Conservation (phyloP, 2,329 filamentous ascomycete species). For the Neofusicoccum parvum region DNA sequence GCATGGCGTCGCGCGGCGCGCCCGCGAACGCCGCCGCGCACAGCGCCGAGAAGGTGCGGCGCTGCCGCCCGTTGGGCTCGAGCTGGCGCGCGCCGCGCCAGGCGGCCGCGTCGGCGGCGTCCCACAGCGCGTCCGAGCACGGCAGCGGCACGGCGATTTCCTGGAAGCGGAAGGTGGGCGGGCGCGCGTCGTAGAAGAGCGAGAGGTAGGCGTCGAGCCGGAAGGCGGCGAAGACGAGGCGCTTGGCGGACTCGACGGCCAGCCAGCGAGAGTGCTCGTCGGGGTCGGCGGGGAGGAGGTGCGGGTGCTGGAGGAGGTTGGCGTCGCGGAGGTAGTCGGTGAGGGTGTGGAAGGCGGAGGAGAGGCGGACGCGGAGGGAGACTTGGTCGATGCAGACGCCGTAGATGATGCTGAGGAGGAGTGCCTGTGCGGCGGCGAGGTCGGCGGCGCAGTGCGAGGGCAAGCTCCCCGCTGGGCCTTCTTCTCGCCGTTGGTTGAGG, state of each 20-base stretch:
- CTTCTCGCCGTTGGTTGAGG: too few relatives aligned
- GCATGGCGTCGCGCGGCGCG: neutral
- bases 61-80: neutral
- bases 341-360: too few relatives aligned
- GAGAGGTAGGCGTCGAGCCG: neutral
- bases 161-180: conserved; percentile 33
- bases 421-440: too few relatives aligned
- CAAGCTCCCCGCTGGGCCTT: too few relatives aligned
- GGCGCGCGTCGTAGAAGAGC: conserved; percentile 14
- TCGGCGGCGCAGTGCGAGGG: too few relatives aligned
- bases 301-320: too few relatives aligned
- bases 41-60: neutral
- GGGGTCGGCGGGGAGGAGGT: too few relatives aligned
- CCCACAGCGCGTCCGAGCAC: conserved; percentile 40
- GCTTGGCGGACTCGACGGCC: neutral
- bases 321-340: too few relatives aligned
- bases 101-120: neutral
- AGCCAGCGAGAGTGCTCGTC: neutral
- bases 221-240: neutral
- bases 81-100: neutral
- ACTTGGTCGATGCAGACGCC: too few relatives aligned
- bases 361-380: too few relatives aligned
- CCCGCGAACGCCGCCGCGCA: neutral
- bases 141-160: conserved; percentile 54
- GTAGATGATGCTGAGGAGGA: too few relatives aligned